phyloP scores from a whole-genome alignment of 306 rosid species.

The Comarum palustre region DNA sequence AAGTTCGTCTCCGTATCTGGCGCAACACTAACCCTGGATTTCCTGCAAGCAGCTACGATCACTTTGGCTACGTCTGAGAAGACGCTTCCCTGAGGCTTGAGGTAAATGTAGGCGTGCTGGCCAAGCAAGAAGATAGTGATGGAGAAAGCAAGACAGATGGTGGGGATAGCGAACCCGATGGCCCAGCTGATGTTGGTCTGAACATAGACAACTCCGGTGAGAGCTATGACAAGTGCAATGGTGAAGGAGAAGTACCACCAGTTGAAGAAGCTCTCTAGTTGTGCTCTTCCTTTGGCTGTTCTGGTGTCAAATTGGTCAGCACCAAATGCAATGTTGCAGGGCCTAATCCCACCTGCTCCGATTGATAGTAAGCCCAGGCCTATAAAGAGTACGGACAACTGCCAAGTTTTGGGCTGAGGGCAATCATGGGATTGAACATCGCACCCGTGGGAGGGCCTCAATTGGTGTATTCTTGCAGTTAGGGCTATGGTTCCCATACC shows the following conservation, averaged over 20 bases:
- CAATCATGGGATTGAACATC: constrained; percentile 27
- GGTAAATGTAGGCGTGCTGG: constrained; percentile 46
- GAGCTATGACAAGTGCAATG: constrained; percentile 60
- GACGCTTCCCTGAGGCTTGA: constrained; percentile 59
- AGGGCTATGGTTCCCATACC: constrained; percentile 62
- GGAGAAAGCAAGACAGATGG: constrained; percentile 53
- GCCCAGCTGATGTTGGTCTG: constrained; percentile 81
- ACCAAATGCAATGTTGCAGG: constrained; percentile 83
- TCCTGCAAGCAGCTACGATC: constrained; percentile 52
- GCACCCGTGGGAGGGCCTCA: constrained; percentile 53
- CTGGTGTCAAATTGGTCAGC: constrained; percentile 73
- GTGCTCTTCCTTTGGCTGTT: constrained; percentile 59
- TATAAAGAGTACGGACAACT: constrained; percentile 47
- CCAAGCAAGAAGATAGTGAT: constrained; percentile 59
- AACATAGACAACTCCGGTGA: constrained; percentile 62
- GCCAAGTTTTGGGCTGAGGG: constrained; percentile 52
- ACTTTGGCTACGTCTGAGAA: constrained; percentile 55
- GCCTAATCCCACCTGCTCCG: constrained; percentile 86
- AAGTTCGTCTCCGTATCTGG: constrained; percentile 15
- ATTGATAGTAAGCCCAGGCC: constrained; percentile 58
- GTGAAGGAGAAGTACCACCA: constrained; percentile 89
- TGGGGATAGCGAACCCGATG: constrained; percentile 64
- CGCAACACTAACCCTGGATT: constrained; percentile 15
- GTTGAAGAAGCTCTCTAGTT: constrained; percentile 71
- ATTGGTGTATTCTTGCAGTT: constrained; percentile 53